Evolutionary conservation across 1,139 yeast genomes (phyloP).

Genomic region (Oligophagozyma castellii): DNA sequence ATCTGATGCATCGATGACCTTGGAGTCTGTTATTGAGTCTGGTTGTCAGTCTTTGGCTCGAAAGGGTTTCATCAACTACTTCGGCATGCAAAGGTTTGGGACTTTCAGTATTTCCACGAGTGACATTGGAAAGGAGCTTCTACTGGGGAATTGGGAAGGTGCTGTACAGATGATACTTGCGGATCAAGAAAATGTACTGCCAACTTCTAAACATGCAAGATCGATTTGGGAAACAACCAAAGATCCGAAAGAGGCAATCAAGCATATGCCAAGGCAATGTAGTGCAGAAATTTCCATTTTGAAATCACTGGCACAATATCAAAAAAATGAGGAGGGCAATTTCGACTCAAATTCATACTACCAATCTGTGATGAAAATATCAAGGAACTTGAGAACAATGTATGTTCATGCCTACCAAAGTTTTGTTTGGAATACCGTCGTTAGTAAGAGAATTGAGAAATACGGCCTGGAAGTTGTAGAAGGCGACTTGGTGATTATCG

Average conservation of each 20-base stretch:
- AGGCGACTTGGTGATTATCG: constrained; percentile 69
- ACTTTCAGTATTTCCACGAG: constrained; percentile 90
- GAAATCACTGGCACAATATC: constrained; percentile 37
- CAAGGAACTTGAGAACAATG: constrained; percentile 84
- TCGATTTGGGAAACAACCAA: constrained; percentile 64
- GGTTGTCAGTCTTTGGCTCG: constrained; percentile 47
- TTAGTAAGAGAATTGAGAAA: constrained; percentile 58
- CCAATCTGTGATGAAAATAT: constrained; percentile 79
- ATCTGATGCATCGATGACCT: constrained; percentile 15
- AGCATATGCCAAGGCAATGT: constrained; percentile 73
- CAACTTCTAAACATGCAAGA: constrained; percentile 74
- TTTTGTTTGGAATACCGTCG: constrained; percentile 83
- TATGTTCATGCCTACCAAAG: constrained; percentile 97
- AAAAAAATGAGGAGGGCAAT: constrained; percentile 33
- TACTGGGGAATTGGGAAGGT: constrained; percentile 62
- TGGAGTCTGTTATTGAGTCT: constrained; percentile 32
- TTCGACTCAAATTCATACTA: constrained; percentile 43
- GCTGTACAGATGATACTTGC: constrained; percentile 70
- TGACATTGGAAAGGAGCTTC: constrained; percentile 57
- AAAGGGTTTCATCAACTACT: constrained; percentile 82
- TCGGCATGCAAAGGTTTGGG: constrained; percentile 96
- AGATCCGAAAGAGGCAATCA: constrained; percentile 52
- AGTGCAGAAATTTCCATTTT: constrained; percentile 73
- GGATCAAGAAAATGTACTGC: constrained; percentile 73
- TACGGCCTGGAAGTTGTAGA: constrained; percentile 58